Base-by-base conservation (phyloP, 768 basidiomycete genomes). In the Candolleomyces eurysporus region DNA sequence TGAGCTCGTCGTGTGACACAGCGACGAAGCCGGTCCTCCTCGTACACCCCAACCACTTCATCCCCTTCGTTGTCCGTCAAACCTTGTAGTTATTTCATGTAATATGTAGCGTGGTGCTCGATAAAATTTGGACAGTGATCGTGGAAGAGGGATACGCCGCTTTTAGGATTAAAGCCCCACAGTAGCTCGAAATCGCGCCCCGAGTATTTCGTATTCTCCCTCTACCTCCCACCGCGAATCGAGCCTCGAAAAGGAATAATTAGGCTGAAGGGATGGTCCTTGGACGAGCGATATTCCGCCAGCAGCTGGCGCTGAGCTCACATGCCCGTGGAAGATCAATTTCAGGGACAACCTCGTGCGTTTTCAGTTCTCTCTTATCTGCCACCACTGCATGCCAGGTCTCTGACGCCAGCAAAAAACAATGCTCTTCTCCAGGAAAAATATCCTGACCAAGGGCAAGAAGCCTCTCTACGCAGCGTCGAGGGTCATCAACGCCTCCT, bases 381-480 rank as follows among this genome's bases (percentile, higher is more conserved):
- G 31, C 55, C 39, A 31, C 49, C 54, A 17, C 30, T 19, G 31
- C 40, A 40, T 57, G 48, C 56, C n/a, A 61, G 30, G 26, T 4
- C 36, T 21, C 48, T 48, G 50, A 53, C 51, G 30, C 17, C n/a
- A 19, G 17, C 53, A 14, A 5, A 26, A 7, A 60, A 64, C 67
- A 56, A 82, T 82, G 81, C 71, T 79, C 59, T 80, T 83, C 69
- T 84, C 82, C 63, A 82, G 81, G 70, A 81, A 83, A 64, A 73
- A 67, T n/a, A 72, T 82, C 66, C 66, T 83, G 45, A 78, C 78
- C 30, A 83, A 82, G 67, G 81, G 84, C 61, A 81, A 77, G 66
- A 78, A 77, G 66, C 84, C 86, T 36, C 69, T 87, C 31, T 82
- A 82, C 63, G 83, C 79, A n/a, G 86, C 84, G 8, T 82, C 84